These are phyloP conservation scores for Neckera pumila DNA, from an alignment of 225 moss, liverwort and hornwort species.

Conservation along the genomic window DNA sequence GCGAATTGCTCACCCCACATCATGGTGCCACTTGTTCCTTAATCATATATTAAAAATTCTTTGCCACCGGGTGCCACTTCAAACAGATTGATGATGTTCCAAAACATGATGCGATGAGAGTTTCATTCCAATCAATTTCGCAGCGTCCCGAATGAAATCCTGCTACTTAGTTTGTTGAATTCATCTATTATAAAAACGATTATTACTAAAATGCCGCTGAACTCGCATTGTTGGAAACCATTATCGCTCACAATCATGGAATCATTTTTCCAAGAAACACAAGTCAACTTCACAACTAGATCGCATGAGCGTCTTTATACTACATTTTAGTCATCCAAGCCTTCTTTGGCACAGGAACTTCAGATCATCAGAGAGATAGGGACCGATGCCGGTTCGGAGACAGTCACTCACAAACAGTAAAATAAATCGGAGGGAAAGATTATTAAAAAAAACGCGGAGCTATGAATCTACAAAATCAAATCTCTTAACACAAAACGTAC, in stretches of 20 bases:
- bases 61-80: not conserved
- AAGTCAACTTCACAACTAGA: not conserved
- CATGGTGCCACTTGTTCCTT: not conserved
- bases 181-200: not conserved
- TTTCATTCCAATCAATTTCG: not conserved
- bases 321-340: not conserved
- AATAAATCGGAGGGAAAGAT: not conserved
- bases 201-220: not conserved
- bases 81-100: not conserved
- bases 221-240: not conserved
- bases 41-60: not conserved
- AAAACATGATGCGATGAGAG: not conserved
- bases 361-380: not conserved
- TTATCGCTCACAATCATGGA: not conserved
- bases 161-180: not conserved
- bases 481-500: not conserved
- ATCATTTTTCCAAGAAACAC: not conserved
- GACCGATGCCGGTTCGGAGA: not conserved
- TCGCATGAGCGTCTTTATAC: not conserved
- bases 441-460: not conserved
- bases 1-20: constrained; percentile 28
- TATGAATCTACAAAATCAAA: not conserved
- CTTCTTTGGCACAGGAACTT: not conserved
- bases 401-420: not conserved
- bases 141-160: not conserved